Evolutionary conservation across 768 basidiomycete species (phyloP).

Genomic region (Psilocybe tampanensis): DNA sequence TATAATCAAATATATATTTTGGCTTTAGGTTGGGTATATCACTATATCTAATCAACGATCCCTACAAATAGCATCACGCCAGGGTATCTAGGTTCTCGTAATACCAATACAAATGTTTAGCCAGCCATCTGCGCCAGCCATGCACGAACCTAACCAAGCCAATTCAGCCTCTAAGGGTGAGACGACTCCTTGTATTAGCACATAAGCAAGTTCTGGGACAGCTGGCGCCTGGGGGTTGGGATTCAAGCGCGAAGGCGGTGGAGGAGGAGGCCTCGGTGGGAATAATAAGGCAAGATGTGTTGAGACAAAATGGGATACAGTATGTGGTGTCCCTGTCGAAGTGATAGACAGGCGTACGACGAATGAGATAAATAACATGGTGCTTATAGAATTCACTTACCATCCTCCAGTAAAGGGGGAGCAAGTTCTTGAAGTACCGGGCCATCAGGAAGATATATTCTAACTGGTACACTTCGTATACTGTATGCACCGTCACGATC

Average conservation of each 20-base stretch:
- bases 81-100: conserved; percentile 24
- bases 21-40: background rate
- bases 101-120: conserved; percentile 85
- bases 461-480: conserved; percentile 85
- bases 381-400: conserved; percentile 43
- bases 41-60: conserved; percentile 9
- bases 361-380: background rate
- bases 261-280: conserved; percentile 50
- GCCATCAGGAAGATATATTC: conserved; percentile 88
- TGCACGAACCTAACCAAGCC: conserved; percentile 91
- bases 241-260: conserved; percentile 44
- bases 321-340: conserved; percentile 65
- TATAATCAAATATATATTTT: conserved; percentile 27
- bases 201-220: conserved; percentile 63
- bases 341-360: background rate
- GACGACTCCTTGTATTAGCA: conserved; percentile 83
- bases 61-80: background rate
- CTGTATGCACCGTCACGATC: conserved; percentile 87
- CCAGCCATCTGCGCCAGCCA: conserved; percentile 96
- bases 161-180: conserved; percentile 87
- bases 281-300: conserved; percentile 82
- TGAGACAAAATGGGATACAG: conserved; percentile 68
- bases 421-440: conserved; percentile 91
- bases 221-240: conserved; percentile 37
- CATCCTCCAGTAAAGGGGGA: conserved; percentile 76